Conservation (phyloP, 371 early-diverging fungal genomes). For the Apophysomyces elegans region DNA sequence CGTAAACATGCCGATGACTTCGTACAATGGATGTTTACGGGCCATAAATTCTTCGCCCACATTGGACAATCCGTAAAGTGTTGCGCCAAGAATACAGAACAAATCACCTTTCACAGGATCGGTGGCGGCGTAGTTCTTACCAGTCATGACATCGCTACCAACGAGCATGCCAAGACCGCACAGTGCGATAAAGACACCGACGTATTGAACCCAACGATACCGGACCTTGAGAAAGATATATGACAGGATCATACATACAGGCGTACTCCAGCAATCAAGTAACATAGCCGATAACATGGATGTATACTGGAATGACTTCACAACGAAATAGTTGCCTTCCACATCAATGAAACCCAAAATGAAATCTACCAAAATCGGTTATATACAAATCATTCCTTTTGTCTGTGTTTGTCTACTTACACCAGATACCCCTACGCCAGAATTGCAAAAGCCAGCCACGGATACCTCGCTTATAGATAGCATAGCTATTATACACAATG, state of each 20-base stretch:
- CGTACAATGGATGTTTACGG: conserved; percentile 68
- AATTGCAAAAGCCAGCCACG: conserved; percentile 56
- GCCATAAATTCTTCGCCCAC: conserved; percentile 71
- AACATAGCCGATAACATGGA: conserved; percentile 74
- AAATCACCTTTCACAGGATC: conserved; percentile 71
- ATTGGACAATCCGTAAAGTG: conserved; percentile 75
- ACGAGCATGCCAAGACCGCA: conserved; percentile 71
- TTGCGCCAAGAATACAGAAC: conserved; percentile 72
- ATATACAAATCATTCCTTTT: neutral
- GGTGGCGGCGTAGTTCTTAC: conserved; percentile 46
- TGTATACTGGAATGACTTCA: conserved; percentile 77
- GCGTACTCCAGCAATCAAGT: conserved; percentile 78
- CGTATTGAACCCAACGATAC: conserved; percentile 67
- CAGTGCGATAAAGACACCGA: conserved; percentile 67
- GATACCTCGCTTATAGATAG: conserved; percentile 58
- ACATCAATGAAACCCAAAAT: conserved; percentile 73
- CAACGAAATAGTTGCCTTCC: conserved; percentile 80
- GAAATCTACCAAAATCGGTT: conserved; percentile 33
- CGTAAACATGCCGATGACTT: conserved; percentile 74
- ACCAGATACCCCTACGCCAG: conserved; percentile 58
- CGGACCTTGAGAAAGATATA: conserved; percentile 64
- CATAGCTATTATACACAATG: conserved; percentile 63
- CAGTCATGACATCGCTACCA: conserved; percentile 62
- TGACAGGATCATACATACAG: conserved; percentile 68
- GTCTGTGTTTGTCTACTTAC: conserved; percentile 19